Evolutionary conservation across 1,284 basidiomycete genomes (phyloP), one percentile per base, ranked within the genome.

Genomic region (Stereum hirsutum): DNA sequence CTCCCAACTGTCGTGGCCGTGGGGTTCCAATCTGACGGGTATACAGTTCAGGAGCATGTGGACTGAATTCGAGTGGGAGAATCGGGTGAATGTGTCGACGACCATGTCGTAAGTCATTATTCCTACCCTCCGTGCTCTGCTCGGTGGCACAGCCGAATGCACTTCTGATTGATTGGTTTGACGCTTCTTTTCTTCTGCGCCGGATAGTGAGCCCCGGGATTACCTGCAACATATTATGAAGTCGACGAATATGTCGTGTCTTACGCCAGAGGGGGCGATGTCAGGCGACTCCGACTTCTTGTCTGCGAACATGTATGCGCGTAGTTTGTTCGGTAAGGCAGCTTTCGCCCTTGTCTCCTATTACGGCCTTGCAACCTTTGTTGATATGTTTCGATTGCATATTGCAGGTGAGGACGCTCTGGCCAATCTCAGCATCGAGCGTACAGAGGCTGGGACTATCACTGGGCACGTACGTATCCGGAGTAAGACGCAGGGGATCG

Each of bases 11-110:
- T 27, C 14, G 14, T 26, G n/a, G n/a, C 36, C 11, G 17, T 26
- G n/a, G n/a, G n/a, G n/a, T n/a, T n/a, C n/a, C n/a, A n/a, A n/a
- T n/a, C n/a, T n/a, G n/a, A n/a, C n/a, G n/a, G n/a, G n/a, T 43
- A 14, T 43, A 8, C 61, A 91, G 86, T 95, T 95, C 79, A 79
- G 92, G 30, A 89, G 79, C 62, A 94, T 94, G 90, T 95, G 92
- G 92, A 96, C 91, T 39, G 93, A 95, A 64, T 96, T 96, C 54
- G 92, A 96, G 63, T 97, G 93, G 93, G 93, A 96, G 72, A 97
- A 97, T 70, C 80, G 93, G 56, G 92, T 96, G 47, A 94, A 94
- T 55, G 90, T 96, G 45, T 85, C 84, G 54, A 90, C 85, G 34
- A 63, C 78, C 17, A 83, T 93, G 57, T 78, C 78, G 78, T 87